Evolutionary conservation across 305 asterid genomes (phyloP).

Genomic region (Fraxinus ornus): DNA sequence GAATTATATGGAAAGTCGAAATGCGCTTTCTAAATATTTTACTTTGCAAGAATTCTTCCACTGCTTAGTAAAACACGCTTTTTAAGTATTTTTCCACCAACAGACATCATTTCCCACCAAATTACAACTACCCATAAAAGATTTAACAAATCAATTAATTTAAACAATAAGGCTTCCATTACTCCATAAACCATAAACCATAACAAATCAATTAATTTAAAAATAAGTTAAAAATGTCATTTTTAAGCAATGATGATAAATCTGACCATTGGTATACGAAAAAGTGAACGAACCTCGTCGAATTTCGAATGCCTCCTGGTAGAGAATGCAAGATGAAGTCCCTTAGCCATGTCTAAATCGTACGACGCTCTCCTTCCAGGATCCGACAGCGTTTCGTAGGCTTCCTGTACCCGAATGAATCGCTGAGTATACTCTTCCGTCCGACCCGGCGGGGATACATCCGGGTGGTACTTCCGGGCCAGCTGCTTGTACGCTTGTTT

Average conservation of each 20-base stretch:
- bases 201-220: too few relatives aligned
- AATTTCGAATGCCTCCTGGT: conserved; percentile 41
- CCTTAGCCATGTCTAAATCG: conserved; percentile 56
- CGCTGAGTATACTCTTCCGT: conserved; percentile 60
- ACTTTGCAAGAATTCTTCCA: not conserved
- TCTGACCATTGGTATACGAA: not conserved
- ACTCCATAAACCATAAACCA: not conserved
- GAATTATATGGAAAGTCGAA: not conserved
- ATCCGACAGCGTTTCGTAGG: conserved; percentile 84
- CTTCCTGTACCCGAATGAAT: conserved; percentile 76
- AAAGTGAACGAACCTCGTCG: conserved; percentile 44
- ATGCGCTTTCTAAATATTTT: not conserved
- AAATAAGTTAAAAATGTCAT: too few relatives aligned
- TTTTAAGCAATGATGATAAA: too few relatives aligned
- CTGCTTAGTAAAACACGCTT: not conserved
- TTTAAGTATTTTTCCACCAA: not conserved
- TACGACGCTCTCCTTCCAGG: conserved; percentile 61
- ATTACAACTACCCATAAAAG: not conserved
- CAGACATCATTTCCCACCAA: not conserved
- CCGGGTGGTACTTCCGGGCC: conserved; percentile 89
- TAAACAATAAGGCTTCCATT: not conserved
- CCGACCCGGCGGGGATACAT: conserved; percentile 82
- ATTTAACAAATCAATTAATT: too few relatives aligned
- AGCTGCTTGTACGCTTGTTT: conserved; percentile 80
- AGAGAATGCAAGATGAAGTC: conserved; percentile 55